Evolutionary conservation across 805 yeast genomes (phyloP).

Genomic region (Middelhovenomyces tepae): DNA sequence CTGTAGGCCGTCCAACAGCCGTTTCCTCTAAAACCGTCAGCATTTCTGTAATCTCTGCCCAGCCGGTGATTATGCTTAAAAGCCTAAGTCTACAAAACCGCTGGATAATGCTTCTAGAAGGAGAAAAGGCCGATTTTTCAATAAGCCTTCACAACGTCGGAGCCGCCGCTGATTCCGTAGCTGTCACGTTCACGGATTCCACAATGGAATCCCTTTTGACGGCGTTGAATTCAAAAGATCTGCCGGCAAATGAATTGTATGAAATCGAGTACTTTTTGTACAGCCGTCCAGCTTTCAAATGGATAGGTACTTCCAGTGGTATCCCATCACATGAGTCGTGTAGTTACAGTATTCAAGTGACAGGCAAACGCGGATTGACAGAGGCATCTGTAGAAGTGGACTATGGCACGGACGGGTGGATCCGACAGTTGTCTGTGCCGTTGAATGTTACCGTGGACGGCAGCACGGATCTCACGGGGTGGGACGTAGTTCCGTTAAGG

Average conservation of each 20-base stretch:
- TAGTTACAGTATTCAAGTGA: conserved; percentile 45
- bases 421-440: not conserved
- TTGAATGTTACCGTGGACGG: conserved; percentile 1
- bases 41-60: conserved; percentile 34
- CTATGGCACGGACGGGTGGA: conserved; percentile 36
- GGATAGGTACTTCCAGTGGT: conserved; percentile 24
- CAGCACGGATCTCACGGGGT: conserved; percentile 1
- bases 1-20: too few relatives aligned
- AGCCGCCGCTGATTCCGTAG: conserved; percentile 46
- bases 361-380: conserved; percentile 67
- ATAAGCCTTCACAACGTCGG: conserved; percentile 46
- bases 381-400: conserved; percentile 57
- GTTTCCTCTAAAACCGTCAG: conserved; percentile 29
- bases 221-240: conserved; percentile 39
- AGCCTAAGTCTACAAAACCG: conserved; percentile 48
- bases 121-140: conserved; percentile 49
- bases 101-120: conserved; percentile 72
- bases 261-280: conserved; percentile 66
- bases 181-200: conserved; percentile 63
- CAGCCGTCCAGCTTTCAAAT: conserved; percentile 47
- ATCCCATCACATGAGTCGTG: conserved; percentile 33
- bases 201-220: conserved; percentile 55
- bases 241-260: conserved; percentile 55
- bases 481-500: not conserved
- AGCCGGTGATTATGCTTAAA: conserved; percentile 52